Evolutionary conservation across 495 filamentous ascomycete genomes (phyloP), one percentile per base, ranked within the genome.

Genomic region (Xylaria bambusicola): DNA sequence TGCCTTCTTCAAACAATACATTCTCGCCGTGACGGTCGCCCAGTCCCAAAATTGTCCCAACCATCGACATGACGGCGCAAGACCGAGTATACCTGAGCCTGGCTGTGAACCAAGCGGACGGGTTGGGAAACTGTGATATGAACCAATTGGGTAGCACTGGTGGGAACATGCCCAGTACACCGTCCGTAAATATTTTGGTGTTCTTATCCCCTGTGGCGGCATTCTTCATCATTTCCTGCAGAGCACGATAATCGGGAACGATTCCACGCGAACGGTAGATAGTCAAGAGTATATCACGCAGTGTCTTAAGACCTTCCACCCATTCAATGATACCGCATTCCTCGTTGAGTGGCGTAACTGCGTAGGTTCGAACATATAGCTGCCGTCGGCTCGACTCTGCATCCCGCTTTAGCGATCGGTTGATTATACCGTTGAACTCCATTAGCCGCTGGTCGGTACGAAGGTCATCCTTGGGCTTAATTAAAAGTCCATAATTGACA

Each of bases 1-100:
- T 95, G 35, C 88, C 87, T 80, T 97, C 91, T 71, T 98, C 92
- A 48, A 98, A 90, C 33, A 97, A 82, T 50, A 99, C 90, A 71
- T 99, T 99, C 74, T 98, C 94, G 54, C 93, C 93, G 73, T 99
- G 94, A n/a, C 94, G 91, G 70, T 99, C 94, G 36, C 94, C 94
- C 3, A 99, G 83, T 15, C 93, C 94, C 12, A 98, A 82, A 58
- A 97, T 90, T 26, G 96, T 92, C 52, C 94, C 94, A 21, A 96
- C 90, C 84, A 98, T 97, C 45, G 91, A 96, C 91, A 97, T 97
- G 62, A 98, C 93, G 17, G 94, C 94, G 65, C 90, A 91, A 36
- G 94, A 94, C 27, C 94, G 86, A 3, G 94, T 92, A 74, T 96
- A 99, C 27, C 88, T 83, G 40, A 97, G 79, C n/a, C 94, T 86